Evolutionary conservation across 441 rosid species (phyloP).

Genomic region (Corymbia citriodora): DNA sequence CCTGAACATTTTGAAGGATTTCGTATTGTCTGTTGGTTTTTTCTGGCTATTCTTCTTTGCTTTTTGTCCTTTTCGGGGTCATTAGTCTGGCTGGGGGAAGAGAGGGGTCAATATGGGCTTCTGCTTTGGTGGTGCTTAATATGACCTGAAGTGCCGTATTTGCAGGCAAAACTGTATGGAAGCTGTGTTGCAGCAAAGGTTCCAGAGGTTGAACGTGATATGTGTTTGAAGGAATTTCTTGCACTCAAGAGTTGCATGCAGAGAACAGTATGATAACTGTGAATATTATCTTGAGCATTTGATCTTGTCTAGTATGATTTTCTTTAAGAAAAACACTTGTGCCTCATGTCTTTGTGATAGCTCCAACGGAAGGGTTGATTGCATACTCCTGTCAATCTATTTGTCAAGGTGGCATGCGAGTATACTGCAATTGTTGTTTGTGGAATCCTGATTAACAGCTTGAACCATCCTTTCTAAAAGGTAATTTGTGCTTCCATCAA

Average conservation of each 20-base stretch:
- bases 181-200: constrained; percentile 81
- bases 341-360: constrained; percentile 25
- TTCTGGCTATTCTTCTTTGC: neutral
- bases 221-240: constrained; percentile 88
- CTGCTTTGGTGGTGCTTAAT: neutral
- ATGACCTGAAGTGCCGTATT: neutral
- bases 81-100: neutral
- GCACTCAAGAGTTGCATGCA: constrained; percentile 81
- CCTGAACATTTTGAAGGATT: neutral
- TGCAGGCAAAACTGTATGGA: constrained; percentile 83
- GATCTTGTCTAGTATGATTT: neutral
- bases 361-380: constrained; percentile 55
- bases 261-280: constrained; percentile 47
- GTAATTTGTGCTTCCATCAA: neutral
- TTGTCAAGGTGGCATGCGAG: constrained; percentile 1
- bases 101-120: neutral
- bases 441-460: neutral
- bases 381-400: neutral
- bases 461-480: neutral
- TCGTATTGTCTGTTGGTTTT: neutral
- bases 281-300: neutral
- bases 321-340: neutral
- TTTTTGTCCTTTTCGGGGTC: neutral
- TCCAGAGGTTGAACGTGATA: constrained; percentile 68
- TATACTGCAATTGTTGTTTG: neutral